phyloP scores from a whole-genome alignment of 306 rosid genomes.

The Sicyos baderoa region DNA sequence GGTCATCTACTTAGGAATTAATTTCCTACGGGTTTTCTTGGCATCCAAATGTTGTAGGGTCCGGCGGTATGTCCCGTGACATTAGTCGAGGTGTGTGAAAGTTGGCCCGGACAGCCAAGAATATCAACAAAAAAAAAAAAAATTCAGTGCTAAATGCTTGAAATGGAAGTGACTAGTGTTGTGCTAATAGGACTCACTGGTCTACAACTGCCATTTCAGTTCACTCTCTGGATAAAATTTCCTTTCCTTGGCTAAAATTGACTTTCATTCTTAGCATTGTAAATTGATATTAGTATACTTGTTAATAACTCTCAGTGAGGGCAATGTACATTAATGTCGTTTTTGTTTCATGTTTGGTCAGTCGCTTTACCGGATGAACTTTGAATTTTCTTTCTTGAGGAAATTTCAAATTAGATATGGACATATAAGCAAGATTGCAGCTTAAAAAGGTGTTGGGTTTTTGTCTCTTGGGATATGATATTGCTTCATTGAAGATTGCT shows the following conservation, averaged over 20 bases:
- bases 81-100: no score
- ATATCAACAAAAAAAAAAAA: no score
- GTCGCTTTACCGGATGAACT: neutral
- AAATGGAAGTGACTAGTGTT: constrained; percentile 6
- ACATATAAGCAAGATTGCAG: neutral
- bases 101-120: no score
- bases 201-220: neutral
- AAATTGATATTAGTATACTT: constrained; percentile 4
- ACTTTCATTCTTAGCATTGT: neutral
- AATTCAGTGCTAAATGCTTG: neutral
- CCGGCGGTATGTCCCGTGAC: no score
- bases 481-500: neutral
- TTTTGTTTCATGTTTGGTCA: neutral
- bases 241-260: neutral
- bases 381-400: neutral
- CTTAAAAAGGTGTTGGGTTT: neutral
- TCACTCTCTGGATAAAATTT: neutral
- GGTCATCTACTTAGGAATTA: no score
- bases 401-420: neutral
- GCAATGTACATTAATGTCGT: neutral
- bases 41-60: no score
- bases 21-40: no score
- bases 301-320: neutral
- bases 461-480: neutral
- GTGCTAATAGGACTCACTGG: neutral